Evolutionary conservation across 192 early-diverging fungal genomes (phyloP).

Genomic region (Gorgonomyces haynaldii): DNA sequence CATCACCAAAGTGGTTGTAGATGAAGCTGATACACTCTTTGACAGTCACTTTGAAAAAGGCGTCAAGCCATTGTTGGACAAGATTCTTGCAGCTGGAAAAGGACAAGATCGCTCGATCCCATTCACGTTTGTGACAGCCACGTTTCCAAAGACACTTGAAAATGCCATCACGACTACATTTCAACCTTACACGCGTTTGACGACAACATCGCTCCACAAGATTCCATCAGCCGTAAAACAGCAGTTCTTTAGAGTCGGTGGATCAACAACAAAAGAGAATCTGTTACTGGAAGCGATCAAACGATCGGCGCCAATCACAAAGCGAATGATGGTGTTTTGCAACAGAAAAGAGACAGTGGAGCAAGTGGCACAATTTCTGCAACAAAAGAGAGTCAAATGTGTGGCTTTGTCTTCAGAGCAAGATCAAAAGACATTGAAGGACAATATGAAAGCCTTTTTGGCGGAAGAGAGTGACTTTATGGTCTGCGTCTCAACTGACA

Average conservation of each 20-base stretch:
- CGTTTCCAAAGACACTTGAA: conserved; percentile 32
- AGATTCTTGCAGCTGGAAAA: not conserved
- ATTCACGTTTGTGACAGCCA: conserved; percentile 20
- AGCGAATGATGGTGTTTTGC: conserved; percentile 76
- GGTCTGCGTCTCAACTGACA: conserved; percentile 80
- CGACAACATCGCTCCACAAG: conserved; percentile 70
- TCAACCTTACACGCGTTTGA: conserved; percentile 39
- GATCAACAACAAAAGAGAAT: conserved; percentile 49
- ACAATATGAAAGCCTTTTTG: too few relatives aligned
- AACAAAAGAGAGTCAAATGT: conserved; percentile 2
- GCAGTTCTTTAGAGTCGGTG: conserved; percentile 59
- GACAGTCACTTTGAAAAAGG: conserved; percentile 67
- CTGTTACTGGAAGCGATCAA: conserved; percentile 62
- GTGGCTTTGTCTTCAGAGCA: not conserved
- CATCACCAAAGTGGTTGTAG: conserved; percentile 63
- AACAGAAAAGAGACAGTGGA: conserved; percentile 30
- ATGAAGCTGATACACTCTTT: conserved; percentile 92
- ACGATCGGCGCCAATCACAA: conserved; percentile 38
- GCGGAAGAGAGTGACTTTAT: not conserved
- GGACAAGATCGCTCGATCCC: not conserved
- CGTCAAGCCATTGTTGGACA: conserved; percentile 15
- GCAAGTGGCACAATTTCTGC: conserved; percentile 9
- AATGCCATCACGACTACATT: conserved; percentile 5
- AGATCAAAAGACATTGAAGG: not conserved
- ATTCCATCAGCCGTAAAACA: conserved; percentile 65